Conservation (phyloP, 352 stramenopile species). For the Phytophthora quininea region DNA sequence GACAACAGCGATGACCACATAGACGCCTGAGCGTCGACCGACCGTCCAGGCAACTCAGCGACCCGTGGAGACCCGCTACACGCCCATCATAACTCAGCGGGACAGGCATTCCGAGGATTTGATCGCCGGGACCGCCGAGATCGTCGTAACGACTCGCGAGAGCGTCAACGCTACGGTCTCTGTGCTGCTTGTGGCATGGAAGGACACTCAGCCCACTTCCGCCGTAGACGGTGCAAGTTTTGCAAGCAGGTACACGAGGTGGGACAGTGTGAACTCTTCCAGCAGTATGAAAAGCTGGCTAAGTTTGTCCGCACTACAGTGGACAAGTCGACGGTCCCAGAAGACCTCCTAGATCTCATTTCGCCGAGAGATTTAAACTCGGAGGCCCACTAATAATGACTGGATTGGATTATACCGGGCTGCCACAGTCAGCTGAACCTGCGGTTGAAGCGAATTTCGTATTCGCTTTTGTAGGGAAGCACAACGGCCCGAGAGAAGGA, state of each 20-base stretch:
- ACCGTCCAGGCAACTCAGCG: not conserved
- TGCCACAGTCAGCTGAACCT: slow-evolving; percentile 9
- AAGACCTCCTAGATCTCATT: slow-evolving; percentile 5
- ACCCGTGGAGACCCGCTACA: not conserved
- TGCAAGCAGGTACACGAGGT: slow-evolving; percentile 8
- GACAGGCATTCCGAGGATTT: not conserved
- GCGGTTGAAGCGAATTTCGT: slow-evolving; percentile 5
- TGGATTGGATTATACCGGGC: slow-evolving; percentile 9
- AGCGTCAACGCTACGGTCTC: slow-evolving; percentile 5
- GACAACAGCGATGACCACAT: not conserved
- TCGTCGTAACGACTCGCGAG: not conserved
- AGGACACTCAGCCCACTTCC: slow-evolving; percentile 4
- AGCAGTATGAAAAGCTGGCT: slow-evolving; percentile 2
- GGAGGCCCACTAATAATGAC: slow-evolving; percentile 11
- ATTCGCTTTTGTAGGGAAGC: not conserved
- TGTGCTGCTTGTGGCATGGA: slow-evolving; percentile 3
- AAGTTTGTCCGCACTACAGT: not conserved
- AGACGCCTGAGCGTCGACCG: not conserved
- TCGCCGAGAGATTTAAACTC: slow-evolving; percentile 15
- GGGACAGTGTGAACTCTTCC: slow-evolving; percentile 9
- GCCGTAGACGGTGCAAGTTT: slow-evolving; percentile 5
- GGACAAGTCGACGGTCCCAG: slow-evolving; percentile 7
- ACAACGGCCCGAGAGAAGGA: not conserved
- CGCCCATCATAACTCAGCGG: not conserved
- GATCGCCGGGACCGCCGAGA: not conserved